Evolutionary conservation across 768 basidiomycete species (phyloP), one percentile per base, ranked within the genome.

Genomic region (Strobilomyces dryophilus): DNA sequence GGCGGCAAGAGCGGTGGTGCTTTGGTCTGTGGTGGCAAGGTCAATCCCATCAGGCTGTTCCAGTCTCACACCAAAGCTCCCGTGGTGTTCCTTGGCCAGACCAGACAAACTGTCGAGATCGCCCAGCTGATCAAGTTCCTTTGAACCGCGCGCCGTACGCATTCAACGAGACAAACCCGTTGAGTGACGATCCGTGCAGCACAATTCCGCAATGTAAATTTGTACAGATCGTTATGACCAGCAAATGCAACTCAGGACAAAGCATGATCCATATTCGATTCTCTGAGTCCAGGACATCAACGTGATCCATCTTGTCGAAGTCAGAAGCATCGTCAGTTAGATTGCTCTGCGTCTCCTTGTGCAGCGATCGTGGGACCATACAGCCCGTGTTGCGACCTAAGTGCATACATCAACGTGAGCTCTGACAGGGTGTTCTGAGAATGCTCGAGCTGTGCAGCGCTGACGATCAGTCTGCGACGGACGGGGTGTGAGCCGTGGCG

Each of bases 331-430:
- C 27, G 27, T 27, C 27, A 27, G 8, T 8, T 8, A 41, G 40
- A 21, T 10, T 24, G 40, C 21, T 41, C 20, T 5, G 20, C 11
- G 21, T 41, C 40, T 24, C 14, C 46, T 52, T 77, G 74, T 2
- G 72, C 73, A 35, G 68, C 65, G 5, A 65, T 66, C 74, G 85
- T 75, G 27, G 27, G 1, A 36, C 69, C 65, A 52, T 76, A 87
- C 8, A 92, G 70, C 0, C 81, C 87, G 66, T 95, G 91, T 56
- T 90, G 85, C 52, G 87, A 84, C 1, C 93, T 92, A 0, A 98
- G 71, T 4, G 81, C 81, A 60, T 95, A 98, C 3, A 89, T 89
- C 44, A 94, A 68, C 0, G 89, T 89, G 77, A 89, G 80, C 47
- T 75, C 72, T 51, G 87, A 78, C 45, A 92, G 78, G 26, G 92